Evolutionary conservation across 2,329 filamentous ascomycete species (phyloP).

Genomic region (Elsinoe fawcettii): DNA sequence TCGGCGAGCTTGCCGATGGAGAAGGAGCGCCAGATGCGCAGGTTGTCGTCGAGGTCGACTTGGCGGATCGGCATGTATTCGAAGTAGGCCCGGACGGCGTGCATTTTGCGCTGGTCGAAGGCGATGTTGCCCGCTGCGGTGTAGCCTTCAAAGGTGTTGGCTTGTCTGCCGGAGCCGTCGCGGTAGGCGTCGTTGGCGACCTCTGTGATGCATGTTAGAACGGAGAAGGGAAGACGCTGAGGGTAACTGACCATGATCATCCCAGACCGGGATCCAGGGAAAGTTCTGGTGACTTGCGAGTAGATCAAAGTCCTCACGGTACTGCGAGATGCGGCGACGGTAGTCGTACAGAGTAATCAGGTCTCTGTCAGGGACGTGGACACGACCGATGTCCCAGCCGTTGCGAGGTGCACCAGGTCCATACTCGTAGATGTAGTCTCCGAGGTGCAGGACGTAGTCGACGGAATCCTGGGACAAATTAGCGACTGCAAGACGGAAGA

Average conservation of each 20-base stretch:
- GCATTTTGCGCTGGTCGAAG: conserved; percentile 41
- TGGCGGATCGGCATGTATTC: conserved; percentile 40
- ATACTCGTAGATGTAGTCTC: conserved; percentile 40
- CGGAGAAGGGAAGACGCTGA: background rate
- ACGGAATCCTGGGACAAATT: conserved; percentile 27
- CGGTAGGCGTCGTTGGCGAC: conserved; percentile 37
- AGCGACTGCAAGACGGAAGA: background rate
- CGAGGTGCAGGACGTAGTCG: conserved; percentile 34
- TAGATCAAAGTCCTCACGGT: conserved; percentile 36
- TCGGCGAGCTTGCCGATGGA: conserved; percentile 36
- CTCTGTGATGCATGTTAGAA: conserved; percentile 20
- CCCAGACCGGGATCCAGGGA: conserved; percentile 38
- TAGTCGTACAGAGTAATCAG: conserved; percentile 40
- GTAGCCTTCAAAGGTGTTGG: conserved; percentile 39
- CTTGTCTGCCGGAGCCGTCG: conserved; percentile 34
- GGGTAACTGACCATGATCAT: conserved; percentile 24
- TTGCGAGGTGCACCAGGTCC: conserved; percentile 32
- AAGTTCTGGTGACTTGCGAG: conserved; percentile 34
- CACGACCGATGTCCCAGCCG: conserved; percentile 27
- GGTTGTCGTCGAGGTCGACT: conserved; percentile 39
- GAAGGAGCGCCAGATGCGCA: conserved; percentile 37
- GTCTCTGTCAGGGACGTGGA: conserved; percentile 29
- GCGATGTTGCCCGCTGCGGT: conserved; percentile 32
- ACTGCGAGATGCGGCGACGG: conserved; percentile 34
- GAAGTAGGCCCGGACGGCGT: conserved; percentile 37